Evolutionary conservation across 805 yeast genomes (phyloP).

Genomic region (Candida ovalis): DNA sequence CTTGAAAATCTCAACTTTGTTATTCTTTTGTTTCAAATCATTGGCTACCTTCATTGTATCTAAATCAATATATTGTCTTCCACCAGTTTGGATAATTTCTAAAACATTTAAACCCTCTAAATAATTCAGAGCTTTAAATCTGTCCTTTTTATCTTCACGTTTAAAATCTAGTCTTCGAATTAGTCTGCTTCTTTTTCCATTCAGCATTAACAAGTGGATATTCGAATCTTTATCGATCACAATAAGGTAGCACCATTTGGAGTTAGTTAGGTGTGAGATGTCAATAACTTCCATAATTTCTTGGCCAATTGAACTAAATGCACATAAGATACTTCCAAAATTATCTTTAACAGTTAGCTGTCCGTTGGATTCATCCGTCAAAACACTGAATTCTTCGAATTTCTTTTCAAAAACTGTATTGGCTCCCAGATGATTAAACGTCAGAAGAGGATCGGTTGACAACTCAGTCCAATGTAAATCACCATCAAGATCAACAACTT

Average conservation of each 20-base stretch:
- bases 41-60: neutral
- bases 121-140: conserved; percentile 5
- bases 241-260: conserved; percentile 1
- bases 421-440: too few relatives aligned
- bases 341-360: conserved; percentile 1
- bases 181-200: conserved; percentile 5
- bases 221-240: conserved; percentile 3
- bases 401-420: conserved; percentile 2
- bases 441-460: neutral
- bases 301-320: conserved; percentile 1
- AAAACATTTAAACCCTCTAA: conserved; percentile 9
- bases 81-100: conserved; percentile 5
- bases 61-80: conserved; percentile 2
- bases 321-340: neutral
- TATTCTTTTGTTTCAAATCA: neutral
- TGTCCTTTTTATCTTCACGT: neutral
- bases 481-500: neutral
- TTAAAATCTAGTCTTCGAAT: conserved; percentile 4
- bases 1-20: conserved; percentile 5
- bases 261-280: conserved; percentile 1
- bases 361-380: conserved; percentile 1
- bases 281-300: conserved; percentile 10
- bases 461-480: neutral
- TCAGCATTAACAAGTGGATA: conserved; percentile 10
- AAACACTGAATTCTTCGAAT: conserved; percentile 8